A percentile compares a stretch with the other conserved stretches of the same genome.
Evolutionary conservation across 73 alveolate genomes (phyloP).

Genomic region (Uronychia binucleata): DNA sequence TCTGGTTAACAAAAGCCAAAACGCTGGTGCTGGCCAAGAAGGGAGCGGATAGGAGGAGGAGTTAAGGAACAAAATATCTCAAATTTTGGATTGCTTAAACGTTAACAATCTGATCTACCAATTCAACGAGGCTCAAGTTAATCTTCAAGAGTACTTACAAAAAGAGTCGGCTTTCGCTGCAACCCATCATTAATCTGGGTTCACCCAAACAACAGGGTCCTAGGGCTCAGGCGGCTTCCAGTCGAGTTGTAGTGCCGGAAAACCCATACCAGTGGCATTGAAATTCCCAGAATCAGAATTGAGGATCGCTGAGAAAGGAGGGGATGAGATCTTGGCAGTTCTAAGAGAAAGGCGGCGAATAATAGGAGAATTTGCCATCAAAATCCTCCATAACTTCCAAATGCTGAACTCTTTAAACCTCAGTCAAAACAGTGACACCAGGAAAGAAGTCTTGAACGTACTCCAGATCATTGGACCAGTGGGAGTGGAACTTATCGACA

Average conservation of each 20-base stretch:
- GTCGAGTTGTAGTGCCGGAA: too few species aligned
- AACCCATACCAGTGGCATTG: not conserved
- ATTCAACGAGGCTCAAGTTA: not conserved
- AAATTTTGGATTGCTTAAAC: not conserved
- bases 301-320: not conserved
- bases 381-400: not conserved
- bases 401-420: not conserved
- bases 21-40: not conserved
- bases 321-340: not conserved
- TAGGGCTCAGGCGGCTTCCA: too few species aligned
- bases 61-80: not conserved
- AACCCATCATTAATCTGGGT: not conserved
- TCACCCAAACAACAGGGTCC: too few species aligned
- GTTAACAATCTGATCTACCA: not conserved
- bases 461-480: not conserved
- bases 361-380: not conserved
- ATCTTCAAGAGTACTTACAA: not conserved
- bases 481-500: not conserved
- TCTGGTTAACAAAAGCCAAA: not conserved
- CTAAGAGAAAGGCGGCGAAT: not conserved
- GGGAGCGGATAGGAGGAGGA: not conserved
- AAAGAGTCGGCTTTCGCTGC: not conserved
- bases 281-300: conserved; percentile 1
- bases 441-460: not conserved
- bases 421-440: not conserved